phyloP scores from a whole-genome alignment of 2,329 filamentous ascomycete species.

The Colletotrichum tabaci region DNA sequence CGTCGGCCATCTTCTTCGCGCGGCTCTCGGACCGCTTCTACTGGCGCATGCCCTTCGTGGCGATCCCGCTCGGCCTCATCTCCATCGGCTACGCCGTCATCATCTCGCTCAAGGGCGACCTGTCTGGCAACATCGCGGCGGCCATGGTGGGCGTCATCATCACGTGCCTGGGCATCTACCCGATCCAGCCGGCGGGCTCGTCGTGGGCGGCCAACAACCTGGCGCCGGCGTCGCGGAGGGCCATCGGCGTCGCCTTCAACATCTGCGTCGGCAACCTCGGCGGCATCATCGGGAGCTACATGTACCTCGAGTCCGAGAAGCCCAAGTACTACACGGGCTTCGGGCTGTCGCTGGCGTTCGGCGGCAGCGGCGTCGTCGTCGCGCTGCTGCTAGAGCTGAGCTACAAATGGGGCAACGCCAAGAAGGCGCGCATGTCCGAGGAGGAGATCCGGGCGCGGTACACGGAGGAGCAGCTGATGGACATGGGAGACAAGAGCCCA shows the following conservation, averaged over 20 bases:
- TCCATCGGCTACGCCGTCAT: conserved; percentile 70
- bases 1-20: conserved; percentile 75
- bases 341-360: conserved; percentile 52
- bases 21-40: conserved; percentile 76
- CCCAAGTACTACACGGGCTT: conserved; percentile 55
- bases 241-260: conserved; percentile 56
- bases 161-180: conserved; percentile 79
- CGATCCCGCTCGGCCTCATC: conserved; percentile 70
- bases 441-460: conserved; percentile 45
- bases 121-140: conserved; percentile 59
- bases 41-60: conserved; percentile 77
- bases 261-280: conserved; percentile 57
- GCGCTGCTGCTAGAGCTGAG: conserved; percentile 50
- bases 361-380: conserved; percentile 47
- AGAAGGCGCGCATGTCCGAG: conserved; percentile 46
- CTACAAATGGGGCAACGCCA: conserved; percentile 48
- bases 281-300: conserved; percentile 58
- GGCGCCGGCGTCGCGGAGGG: conserved; percentile 57
- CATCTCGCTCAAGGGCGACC: conserved; percentile 72
- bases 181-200: conserved; percentile 73
- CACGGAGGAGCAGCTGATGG: conserved; percentile 41
- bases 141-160: conserved; percentile 79
- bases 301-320: conserved; percentile 53
- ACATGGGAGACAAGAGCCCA: conserved; percentile 44
- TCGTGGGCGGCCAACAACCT: conserved; percentile 80